A percentile compares a stretch with the other conserved stretches of the same genome.
Evolutionary conservation across 169 alveolate species (phyloP).

Genomic region (Cryptosporidium sp.): DNA sequence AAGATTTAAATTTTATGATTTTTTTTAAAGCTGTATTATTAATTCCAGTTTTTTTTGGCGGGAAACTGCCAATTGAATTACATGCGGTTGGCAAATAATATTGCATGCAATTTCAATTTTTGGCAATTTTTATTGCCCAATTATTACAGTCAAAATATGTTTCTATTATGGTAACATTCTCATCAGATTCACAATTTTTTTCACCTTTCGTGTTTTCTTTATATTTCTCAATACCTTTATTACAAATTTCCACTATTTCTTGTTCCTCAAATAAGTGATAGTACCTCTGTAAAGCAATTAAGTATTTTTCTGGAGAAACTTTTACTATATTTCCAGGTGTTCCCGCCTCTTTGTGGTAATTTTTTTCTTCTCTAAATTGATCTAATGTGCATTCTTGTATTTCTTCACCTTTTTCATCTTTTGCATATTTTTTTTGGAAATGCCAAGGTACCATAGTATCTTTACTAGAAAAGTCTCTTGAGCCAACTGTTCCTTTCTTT

Average conservation of each 20-base stretch:
- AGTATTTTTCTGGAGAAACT: constrained; percentile 63
- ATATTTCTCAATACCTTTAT: constrained; percentile 31
- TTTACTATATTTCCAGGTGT: background rate
- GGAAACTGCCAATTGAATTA: background rate
- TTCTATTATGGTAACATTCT: constrained; percentile 10
- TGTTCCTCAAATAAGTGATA: constrained; percentile 58
- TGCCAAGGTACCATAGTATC: constrained; percentile 78
- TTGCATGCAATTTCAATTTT: background rate
- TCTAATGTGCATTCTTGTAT: background rate
- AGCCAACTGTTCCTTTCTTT: constrained; percentile 72
- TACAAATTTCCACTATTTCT: constrained; percentile 57
- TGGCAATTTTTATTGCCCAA: constrained; percentile 63
- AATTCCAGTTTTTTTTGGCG: background rate
- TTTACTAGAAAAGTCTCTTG: constrained; percentile 45
- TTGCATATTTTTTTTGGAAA: constrained; percentile 71
- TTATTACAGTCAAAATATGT: constrained; percentile 68
- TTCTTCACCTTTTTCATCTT: background rate
- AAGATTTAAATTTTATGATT: background rate
- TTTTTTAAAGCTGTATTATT: background rate
- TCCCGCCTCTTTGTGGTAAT: background rate
- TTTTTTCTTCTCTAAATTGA: background rate
- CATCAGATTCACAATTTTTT: background rate
- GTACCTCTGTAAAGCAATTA: constrained; percentile 53
- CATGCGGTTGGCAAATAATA: background rate
- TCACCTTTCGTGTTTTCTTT: background rate